Evolutionary conservation across 352 stramenopile genomes (phyloP).

Genomic region (Globisporangium emineosum): DNA sequence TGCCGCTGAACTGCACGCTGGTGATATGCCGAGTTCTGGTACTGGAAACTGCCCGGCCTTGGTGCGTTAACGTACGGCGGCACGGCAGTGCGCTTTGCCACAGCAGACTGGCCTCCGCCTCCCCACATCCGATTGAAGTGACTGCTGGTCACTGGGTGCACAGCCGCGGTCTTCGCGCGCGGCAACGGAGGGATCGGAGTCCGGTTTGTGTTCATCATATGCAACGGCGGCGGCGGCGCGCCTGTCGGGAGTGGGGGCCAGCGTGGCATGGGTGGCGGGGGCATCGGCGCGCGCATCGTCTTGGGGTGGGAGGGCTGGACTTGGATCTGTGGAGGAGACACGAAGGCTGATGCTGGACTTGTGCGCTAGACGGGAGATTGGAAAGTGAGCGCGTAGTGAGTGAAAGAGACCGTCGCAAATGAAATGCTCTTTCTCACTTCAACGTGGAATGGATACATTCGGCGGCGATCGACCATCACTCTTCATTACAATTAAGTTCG

Average conservation of each 20-base stretch:
- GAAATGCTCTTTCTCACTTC: constrained; percentile 10
- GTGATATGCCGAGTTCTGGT: neutral
- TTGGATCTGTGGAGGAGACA: neutral
- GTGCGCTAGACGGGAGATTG: constrained; percentile 6
- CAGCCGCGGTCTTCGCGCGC: neutral
- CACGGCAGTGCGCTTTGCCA: neutral
- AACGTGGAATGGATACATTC: constrained; percentile 8
- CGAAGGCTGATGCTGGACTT: neutral
- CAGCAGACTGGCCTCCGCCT: neutral
- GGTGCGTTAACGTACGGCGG: neutral
- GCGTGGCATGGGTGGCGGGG: constrained; percentile 10
- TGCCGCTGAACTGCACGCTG: constrained; percentile 2
- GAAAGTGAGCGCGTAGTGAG: neutral
- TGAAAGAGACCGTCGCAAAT: neutral
- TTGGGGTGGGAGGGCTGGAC: neutral
- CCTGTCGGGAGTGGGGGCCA: constrained; percentile 10
- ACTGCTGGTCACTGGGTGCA: neutral
- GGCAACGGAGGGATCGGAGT: constrained; percentile 2
- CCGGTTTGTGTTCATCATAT: neutral
- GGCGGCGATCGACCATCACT: constrained; percentile 8
- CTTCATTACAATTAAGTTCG: neutral
- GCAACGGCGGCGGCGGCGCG: constrained; percentile 4
- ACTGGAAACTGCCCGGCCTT: neutral
- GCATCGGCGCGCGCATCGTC: constrained; percentile 5
- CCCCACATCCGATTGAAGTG: constrained; percentile 1